Base-by-base conservation (phyloP, 345 rosid genomes). In the Leavenworthia alabamica region DNA sequence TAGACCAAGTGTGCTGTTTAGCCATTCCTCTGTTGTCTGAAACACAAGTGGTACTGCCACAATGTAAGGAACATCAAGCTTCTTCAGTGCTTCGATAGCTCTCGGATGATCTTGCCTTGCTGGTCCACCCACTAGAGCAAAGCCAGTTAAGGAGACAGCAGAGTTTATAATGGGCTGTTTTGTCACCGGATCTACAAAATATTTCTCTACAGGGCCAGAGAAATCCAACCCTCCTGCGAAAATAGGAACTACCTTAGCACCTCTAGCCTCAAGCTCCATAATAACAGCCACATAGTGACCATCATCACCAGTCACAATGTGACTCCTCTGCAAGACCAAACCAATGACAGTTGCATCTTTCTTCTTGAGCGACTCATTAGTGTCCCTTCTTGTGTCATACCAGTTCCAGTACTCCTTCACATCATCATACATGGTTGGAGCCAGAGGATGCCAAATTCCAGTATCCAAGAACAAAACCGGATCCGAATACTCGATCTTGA, bases 101-200 rank as follows among this genome's bases (percentile, higher is more conserved):
- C 97, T 82, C 0, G 94, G 96, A 72, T 93, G 99, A 50, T 93
- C 99, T 77, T 93, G 97, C 86, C 97, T 87, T 14, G 99, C 97
- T 3, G 99, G 99, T 39, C 99, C 99, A 32, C 99, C 99, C 35
- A 93, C 99, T 31, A 93, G 88, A 40, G 99, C 99, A 63, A 93
- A 93, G 4, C 99, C 97, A 12, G 99, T 93, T 64, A 93, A 75
- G 2, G 97, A 89, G 12, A 93, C 62, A 35, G 60, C 94, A 4
- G 97, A 83, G 75, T 93, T 78, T 46, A 93, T 76, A 49, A 84
- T 81, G 1, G 99, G 78, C 57, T 71, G 80, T 79, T 84, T 89
- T 0, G 87, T 73, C 5, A 75, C 75, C 0, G 96, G 84, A 77
- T 93, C 81, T 0, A 89, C 79, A 22, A 93, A 76, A 56, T 71